These are phyloP conservation scores for Globisporangium nunn DNA, from an alignment of 352 stramenopile genomes.

Conservation along the genomic window DNA sequence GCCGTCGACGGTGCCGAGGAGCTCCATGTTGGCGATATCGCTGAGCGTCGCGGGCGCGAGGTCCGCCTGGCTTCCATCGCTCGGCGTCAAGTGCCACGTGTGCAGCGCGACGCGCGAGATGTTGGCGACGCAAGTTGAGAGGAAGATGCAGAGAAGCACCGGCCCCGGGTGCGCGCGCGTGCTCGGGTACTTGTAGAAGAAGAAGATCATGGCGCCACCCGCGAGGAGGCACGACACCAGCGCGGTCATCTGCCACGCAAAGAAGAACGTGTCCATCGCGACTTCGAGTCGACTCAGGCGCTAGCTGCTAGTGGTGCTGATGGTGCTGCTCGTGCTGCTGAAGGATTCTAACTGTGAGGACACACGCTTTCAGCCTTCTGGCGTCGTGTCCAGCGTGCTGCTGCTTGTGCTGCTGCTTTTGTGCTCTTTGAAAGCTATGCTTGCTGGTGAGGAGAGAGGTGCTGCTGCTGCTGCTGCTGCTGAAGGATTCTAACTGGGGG, in stretches of 20 bases:
- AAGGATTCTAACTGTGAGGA: no score
- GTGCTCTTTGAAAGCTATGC: no score
- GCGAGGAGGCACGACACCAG: constrained; percentile 47
- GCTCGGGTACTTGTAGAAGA: constrained; percentile 63
- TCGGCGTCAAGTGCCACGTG: constrained; percentile 29
- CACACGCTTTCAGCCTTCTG: no score
- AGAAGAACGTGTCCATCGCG: constrained; percentile 53
- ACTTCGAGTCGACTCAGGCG: no score
- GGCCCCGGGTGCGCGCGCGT: constrained; percentile 57
- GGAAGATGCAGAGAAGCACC: constrained; percentile 73
- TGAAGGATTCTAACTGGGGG: no score
- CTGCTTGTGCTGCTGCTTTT: no score
- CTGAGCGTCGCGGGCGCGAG: constrained; percentile 39
- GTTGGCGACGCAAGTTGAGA: constrained; percentile 61
- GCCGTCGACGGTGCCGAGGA: constrained; percentile 17
- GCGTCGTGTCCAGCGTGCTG: no score
- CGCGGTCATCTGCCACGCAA: constrained; percentile 70
- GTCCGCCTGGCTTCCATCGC: background rate
- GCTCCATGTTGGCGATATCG: constrained; percentile 52
- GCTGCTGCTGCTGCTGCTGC: no score
- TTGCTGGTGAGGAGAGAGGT: no score
- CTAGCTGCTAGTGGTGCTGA: background rate
- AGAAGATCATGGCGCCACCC: constrained; percentile 50
- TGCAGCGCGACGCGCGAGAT: constrained; percentile 58
- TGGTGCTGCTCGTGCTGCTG: background rate